Evolutionary conservation across 2,329 filamentous ascomycete genomes (phyloP), one percentile per base, ranked within the genome.

Genomic region (Trichoderma hamatum): DNA sequence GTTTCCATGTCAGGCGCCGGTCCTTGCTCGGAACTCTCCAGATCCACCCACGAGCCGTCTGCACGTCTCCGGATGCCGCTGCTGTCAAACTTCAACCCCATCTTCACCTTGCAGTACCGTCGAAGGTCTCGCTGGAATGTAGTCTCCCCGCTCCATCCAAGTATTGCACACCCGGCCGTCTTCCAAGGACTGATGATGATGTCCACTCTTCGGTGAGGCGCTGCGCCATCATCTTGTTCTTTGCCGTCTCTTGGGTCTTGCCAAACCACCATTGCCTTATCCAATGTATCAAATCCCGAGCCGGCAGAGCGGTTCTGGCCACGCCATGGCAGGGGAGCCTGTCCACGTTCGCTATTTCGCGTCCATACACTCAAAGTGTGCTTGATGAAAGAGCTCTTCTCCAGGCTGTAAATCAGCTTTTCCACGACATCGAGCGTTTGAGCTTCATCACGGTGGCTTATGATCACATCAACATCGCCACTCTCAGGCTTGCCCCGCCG

Each of bases 181-280:
- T 89, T 90, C 92, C 95, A 97, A 0, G 94, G 93, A 26, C 89
- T 89, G 71, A 98, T 84, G 72, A 98, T 95, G 69, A 98, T 97
- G 76, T 98, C 95, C 1, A 98, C 94, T 56, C 95, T 86, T 24
- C 94, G 88, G 76, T 97, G 95, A 0, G 86, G 85, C n/a, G 69
- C 61, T 19, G 59, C 14, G 26, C 28, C 34, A 13, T 19, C 19
- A 9, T 49, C 6, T 4, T 52, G 16, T 3, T 28, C 69, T 11
- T 26, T 7, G 1, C 26, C 11, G 2, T 70, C 39, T 16, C 59
- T 60, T 1, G 74, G 70, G 39, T 78, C 72, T 76, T 97, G 92
- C 95, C 95, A 98, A 0, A 97, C 93, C 0, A 97, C 91, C 64
- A 98, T 82, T 0, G 94, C 94, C 78, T 97, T 97, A 78, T 98